phyloP scores from a whole-genome alignment of 2,329 filamentous ascomycete genomes.

The Hypoxylon sp. region DNA sequence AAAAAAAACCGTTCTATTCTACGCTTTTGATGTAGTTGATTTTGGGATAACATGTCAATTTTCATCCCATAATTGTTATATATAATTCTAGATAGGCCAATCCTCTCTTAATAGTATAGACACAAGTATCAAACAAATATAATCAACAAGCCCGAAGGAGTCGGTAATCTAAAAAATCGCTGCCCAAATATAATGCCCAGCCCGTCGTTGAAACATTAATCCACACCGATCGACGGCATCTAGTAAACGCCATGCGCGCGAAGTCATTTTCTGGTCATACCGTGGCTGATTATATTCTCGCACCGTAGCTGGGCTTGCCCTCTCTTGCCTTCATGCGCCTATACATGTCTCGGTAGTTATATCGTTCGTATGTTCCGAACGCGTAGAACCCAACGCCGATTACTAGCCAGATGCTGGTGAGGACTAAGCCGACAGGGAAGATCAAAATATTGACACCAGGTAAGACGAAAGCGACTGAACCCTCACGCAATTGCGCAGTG shows the following conservation, averaged over 20 bases:
- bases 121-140: conserved; percentile 33
- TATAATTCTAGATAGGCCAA: conserved; percentile 24
- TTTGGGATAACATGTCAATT: conserved; percentile 16
- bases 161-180: conserved; percentile 23
- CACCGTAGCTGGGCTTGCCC: conserved; percentile 53
- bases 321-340: conserved; percentile 64
- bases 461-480: conserved; percentile 75
- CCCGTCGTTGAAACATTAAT: conserved; percentile 32
- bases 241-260: conserved; percentile 27
- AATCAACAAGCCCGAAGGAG: conserved; percentile 25
- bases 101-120: conserved; percentile 22
- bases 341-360: conserved; percentile 76
- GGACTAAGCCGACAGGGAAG: conserved; percentile 78
- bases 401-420: conserved; percentile 74
- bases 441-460: conserved; percentile 78
- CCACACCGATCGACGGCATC: conserved; percentile 54
- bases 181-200: conserved; percentile 30
- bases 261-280: neutral
- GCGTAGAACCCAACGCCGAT: conserved; percentile 71
- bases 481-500: conserved; percentile 62
- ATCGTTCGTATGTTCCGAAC: conserved; percentile 76
- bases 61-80: conserved; percentile 14
- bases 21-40: neutral
- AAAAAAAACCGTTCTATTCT: neutral
- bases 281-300: conserved; percentile 44